Conservation (phyloP, 768 basidiomycete genomes). For the Cubamyces lactineus region DNA sequence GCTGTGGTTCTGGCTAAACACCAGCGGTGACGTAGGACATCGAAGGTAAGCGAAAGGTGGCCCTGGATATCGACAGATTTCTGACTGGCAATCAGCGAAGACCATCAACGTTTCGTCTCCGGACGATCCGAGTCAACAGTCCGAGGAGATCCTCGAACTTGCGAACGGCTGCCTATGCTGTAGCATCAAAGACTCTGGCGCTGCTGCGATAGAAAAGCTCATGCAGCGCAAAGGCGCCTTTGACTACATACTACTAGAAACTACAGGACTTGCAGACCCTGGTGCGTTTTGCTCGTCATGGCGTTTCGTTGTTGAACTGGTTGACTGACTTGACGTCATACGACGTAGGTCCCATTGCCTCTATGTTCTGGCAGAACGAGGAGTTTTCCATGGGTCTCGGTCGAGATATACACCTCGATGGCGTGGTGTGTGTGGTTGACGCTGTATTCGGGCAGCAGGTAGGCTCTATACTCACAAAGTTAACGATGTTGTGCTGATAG, state of each 20-base stretch:
- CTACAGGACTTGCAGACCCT: slow-evolving; percentile 95
- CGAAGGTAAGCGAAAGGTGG: slow-evolving; percentile 62
- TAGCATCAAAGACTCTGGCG: slow-evolving; percentile 92
- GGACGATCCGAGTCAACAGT: slow-evolving; percentile 62
- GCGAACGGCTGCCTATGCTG: slow-evolving; percentile 99
- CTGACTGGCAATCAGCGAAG: slow-evolving; percentile 58
- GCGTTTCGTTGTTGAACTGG: neutral
- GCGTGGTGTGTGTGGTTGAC: slow-evolving; percentile 92
- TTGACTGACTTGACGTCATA: slow-evolving; percentile 3
- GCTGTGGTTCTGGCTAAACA: neutral
- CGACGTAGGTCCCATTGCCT: slow-evolving; percentile 74
- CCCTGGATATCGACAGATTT: neutral
- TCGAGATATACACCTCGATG: slow-evolving; percentile 76
- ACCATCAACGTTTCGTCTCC: slow-evolving; percentile 79
- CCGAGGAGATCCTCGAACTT: slow-evolving; percentile 89
- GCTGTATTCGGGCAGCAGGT: slow-evolving; percentile 77
- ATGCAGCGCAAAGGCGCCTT: slow-evolving; percentile 87
- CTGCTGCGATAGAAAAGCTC: slow-evolving; percentile 91
- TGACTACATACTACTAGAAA: slow-evolving; percentile 94
- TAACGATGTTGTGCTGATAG: neutral
- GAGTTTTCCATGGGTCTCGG: slow-evolving; percentile 73
- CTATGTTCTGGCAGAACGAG: slow-evolving; percentile 87
- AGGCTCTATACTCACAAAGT: neutral
- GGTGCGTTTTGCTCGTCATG: slow-evolving; percentile 46
- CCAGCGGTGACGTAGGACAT: slow-evolving; percentile 66